Conservation (phyloP, 2,329 filamentous ascomycete genomes). For the Metarhizium album region DNA sequence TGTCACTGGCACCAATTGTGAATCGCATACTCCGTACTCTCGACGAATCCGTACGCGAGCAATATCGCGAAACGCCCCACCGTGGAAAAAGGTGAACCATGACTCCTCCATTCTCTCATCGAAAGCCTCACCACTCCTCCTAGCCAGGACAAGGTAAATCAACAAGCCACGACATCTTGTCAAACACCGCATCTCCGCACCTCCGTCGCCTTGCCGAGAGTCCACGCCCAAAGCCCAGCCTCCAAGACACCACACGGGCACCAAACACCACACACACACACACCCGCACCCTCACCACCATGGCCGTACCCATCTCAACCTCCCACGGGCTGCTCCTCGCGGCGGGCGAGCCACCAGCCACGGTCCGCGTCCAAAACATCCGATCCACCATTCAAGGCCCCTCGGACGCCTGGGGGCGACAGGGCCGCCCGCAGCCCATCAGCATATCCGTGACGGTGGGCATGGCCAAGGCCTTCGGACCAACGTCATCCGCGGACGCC, state of each 20-base stretch:
- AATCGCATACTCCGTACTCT: no score
- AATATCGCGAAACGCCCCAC: no score
- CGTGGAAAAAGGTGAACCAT: no score
- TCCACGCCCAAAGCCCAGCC: not conserved
- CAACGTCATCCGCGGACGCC: conserved; percentile 46
- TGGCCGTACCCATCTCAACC: conserved; percentile 1
- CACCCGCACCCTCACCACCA: not conserved
- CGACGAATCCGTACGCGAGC: no score
- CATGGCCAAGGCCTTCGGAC: conserved; percentile 43
- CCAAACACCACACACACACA: not conserved
- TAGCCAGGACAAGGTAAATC: no score
- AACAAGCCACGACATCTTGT: no score
- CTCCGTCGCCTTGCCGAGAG: no score
- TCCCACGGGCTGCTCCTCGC: conserved; percentile 3
- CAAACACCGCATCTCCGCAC: no score
- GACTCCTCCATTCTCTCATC: no score
- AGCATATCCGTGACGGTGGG: conserved; percentile 49
- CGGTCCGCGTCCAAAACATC: conserved; percentile 53
- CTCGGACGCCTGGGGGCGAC: conserved; percentile 58
- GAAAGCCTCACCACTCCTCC: no score
- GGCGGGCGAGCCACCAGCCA: conserved; percentile 23
- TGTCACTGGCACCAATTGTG: no score
- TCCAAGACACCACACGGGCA: not conserved
- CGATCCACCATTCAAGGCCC: conserved; percentile 44
- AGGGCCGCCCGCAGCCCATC: conserved; percentile 47